Conservation (phyloP, 140 eudicot species). For the Stevia rebaudiana region DNA sequence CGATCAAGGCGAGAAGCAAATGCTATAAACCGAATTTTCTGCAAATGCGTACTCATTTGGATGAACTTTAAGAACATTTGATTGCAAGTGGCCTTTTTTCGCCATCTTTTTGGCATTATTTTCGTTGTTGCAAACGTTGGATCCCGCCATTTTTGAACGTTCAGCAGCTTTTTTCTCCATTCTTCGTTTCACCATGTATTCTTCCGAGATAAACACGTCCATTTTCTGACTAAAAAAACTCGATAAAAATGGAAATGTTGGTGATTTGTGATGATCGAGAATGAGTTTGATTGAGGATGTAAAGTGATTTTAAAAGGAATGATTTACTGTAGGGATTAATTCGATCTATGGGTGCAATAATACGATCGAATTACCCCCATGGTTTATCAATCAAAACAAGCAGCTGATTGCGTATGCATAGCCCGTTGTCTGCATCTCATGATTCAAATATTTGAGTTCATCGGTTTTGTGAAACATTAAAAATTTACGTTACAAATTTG, state of each 20-base stretch:
- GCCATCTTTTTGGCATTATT: constrained; percentile 3
- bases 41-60: constrained; percentile 12
- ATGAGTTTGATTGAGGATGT: not conserved
- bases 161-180: constrained; percentile 30
- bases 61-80: constrained; percentile 2
- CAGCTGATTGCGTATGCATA: constrained; percentile 13
- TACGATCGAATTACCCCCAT: not conserved
- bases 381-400: constrained; percentile 33
- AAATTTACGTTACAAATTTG: not conserved
- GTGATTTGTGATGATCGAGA: not conserved
- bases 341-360: constrained; percentile 28
- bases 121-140: not conserved
- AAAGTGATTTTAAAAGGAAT: constrained; percentile 8
- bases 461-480: constrained; percentile 14
- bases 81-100: not conserved
- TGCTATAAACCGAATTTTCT: constrained; percentile 1
- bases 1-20: constrained; percentile 36
- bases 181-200: constrained; percentile 36
- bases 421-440: constrained; percentile 1
- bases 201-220: constrained; percentile 44
- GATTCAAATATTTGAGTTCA: constrained; percentile 2
- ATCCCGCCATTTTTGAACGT: not conserved
- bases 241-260: not conserved
- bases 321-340: not conserved
- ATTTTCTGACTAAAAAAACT: not conserved